Conservation (phyloP, 1,284 basidiomycete genomes). For the Boletus sp. region DNA sequence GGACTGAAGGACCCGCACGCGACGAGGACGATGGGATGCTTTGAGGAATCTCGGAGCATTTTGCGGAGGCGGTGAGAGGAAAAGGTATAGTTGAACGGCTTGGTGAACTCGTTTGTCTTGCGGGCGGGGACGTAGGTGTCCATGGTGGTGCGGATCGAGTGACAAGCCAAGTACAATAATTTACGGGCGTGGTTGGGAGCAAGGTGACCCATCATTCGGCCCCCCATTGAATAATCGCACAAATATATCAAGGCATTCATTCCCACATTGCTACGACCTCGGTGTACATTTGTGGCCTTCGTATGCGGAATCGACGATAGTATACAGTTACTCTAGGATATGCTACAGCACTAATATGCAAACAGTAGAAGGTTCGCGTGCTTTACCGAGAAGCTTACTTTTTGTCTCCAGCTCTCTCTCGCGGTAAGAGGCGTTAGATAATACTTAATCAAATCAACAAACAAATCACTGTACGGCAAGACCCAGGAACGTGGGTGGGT, state of each 20-base stretch:
- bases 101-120: constrained; percentile 35
- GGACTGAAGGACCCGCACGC: constrained; percentile 82
- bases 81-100: constrained; percentile 64
- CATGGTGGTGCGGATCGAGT: constrained; percentile 27
- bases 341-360: constrained; percentile 26
- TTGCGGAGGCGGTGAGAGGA: constrained; percentile 58
- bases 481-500: constrained; percentile 14
- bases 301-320: constrained; percentile 12
- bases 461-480: not conserved
- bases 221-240: no score
- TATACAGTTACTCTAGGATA: constrained; percentile 18
- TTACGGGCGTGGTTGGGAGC: not conserved
- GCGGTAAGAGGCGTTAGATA: constrained; percentile 3
- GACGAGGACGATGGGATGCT: constrained; percentile 72
- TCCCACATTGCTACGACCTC: no score
- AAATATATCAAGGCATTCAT: constrained; percentile 14
- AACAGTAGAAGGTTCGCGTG: constrained; percentile 4
- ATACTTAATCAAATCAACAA: constrained; percentile 2
- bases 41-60: constrained; percentile 57
- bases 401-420: constrained; percentile 3
- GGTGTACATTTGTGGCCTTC: no score
- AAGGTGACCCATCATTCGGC: no score
- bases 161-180: constrained; percentile 10
- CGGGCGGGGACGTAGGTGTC: constrained; percentile 21
- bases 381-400: constrained; percentile 10